These are phyloP conservation scores for Chaetomium tenue DNA, from an alignment of 495 filamentous ascomycete genomes.

Conservation along the genomic window DNA sequence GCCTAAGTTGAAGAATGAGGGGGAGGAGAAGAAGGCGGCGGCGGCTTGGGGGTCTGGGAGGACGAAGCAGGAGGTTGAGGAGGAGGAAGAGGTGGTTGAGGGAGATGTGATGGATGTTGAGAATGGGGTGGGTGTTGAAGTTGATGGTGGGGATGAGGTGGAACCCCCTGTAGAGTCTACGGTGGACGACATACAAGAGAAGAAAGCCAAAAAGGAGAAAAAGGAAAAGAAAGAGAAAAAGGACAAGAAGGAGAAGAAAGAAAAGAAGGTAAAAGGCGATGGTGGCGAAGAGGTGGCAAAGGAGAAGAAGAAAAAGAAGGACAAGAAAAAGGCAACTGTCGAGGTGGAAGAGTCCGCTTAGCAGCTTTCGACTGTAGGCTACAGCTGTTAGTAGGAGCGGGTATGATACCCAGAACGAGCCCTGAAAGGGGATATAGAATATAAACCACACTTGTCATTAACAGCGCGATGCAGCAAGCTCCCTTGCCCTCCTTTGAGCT, in stretches of 20 bases:
- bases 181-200: too few species aligned
- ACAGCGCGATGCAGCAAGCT: background rate
- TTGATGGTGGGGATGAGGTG: background rate
- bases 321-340: background rate
- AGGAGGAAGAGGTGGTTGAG: background rate
- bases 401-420: conserved; percentile 19
- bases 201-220: background rate
- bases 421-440: background rate
- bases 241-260: conserved; percentile 7
- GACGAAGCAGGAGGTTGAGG: conserved; percentile 5
- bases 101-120: background rate
- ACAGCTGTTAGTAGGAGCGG: background rate
- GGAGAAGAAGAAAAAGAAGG: conserved; percentile 6
- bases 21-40: conserved; percentile 12
- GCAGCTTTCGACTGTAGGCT: background rate
- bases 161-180: too few species aligned
- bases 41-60: background rate
- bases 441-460: background rate
- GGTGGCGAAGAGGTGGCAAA: background rate
- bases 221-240: conserved; percentile 16
- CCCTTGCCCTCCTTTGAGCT: background rate
- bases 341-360: conserved; percentile 4
- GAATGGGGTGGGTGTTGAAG: background rate
- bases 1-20: conserved; percentile 23
- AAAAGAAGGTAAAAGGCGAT: conserved; percentile 7